Conservation (phyloP, 2,329 filamentous ascomycete species). For the Clarireedia homoeocarpa region DNA sequence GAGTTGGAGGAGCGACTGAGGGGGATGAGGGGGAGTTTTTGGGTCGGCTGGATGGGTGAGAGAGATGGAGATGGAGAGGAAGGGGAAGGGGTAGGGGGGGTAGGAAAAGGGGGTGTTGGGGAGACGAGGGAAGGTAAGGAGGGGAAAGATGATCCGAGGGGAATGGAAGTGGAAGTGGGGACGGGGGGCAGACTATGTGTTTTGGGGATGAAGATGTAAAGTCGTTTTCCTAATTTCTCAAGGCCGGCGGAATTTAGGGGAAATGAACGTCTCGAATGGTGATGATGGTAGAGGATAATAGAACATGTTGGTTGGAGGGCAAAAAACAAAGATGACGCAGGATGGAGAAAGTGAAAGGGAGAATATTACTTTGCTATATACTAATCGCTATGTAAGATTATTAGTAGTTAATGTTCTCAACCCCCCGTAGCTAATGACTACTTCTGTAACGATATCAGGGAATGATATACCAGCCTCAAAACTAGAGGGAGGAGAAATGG, state of each 20-base stretch:
- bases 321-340: not conserved
- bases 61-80: conserved; percentile 18
- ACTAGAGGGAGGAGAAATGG: too few relatives aligned
- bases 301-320: too few relatives aligned
- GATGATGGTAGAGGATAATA: not conserved
- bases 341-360: not conserved
- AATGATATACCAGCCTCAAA: too few relatives aligned
- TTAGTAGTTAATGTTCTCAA: too few relatives aligned
- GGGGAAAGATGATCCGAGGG: too few relatives aligned
- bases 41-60: conserved; percentile 43
- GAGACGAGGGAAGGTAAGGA: not conserved
- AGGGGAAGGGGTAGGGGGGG: conserved; percentile 28
- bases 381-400: not conserved
- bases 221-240: too few relatives aligned
- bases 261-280: not conserved
- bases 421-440: too few relatives aligned
- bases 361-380: not conserved
- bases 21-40: conserved; percentile 44
- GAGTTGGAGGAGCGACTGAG: conserved; percentile 43
- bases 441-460: too few relatives aligned
- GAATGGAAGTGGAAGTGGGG: not conserved
- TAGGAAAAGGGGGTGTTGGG: not conserved
- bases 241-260: too few relatives aligned
- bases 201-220: not conserved
- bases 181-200: not conserved